Conservation (phyloP, 2,329 filamentous ascomycete species). For the Aspergillus sp. region DNA sequence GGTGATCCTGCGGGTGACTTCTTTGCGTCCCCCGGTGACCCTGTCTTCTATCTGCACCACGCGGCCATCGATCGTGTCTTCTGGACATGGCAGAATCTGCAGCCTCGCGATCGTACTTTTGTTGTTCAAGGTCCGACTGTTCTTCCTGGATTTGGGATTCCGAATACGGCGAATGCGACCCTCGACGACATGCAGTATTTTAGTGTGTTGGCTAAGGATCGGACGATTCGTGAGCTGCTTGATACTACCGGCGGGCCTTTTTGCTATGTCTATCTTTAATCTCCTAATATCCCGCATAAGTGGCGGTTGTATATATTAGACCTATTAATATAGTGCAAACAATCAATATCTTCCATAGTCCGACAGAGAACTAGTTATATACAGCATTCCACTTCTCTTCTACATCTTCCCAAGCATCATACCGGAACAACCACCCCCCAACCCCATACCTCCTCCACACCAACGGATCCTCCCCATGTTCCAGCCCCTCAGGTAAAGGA, state of each 20-base stretch:
- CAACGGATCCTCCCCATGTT: not conserved
- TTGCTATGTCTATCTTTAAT: conserved; percentile 46
- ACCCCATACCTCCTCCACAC: conserved; percentile 8
- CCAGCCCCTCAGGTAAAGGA: not conserved
- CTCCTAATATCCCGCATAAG: too few relatives aligned
- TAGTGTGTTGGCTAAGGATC: conserved; percentile 30
- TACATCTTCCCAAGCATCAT: conserved; percentile 6
- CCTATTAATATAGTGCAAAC: too few relatives aligned
- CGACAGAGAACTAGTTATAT: too few relatives aligned
- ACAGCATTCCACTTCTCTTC: not conserved
- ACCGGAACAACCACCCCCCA: conserved; percentile 6
- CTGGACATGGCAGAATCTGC: conserved; percentile 29
- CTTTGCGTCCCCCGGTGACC: conserved; percentile 17
- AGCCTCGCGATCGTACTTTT: conserved; percentile 49
- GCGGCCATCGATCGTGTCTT: conserved; percentile 15
- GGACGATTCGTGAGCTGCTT: conserved; percentile 41
- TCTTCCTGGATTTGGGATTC: not conserved
- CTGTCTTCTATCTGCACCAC: conserved; percentile 15
- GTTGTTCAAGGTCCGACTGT: conserved; percentile 43
- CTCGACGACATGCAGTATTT: conserved; percentile 43
- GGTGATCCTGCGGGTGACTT: conserved; percentile 43
- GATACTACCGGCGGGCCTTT: conserved; percentile 48
- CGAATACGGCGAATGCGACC: conserved; percentile 37
- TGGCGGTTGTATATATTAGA: too few relatives aligned
- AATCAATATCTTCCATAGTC: too few relatives aligned